Conservation (phyloP, 768 basidiomycete species). For the Mycena pura region DNA sequence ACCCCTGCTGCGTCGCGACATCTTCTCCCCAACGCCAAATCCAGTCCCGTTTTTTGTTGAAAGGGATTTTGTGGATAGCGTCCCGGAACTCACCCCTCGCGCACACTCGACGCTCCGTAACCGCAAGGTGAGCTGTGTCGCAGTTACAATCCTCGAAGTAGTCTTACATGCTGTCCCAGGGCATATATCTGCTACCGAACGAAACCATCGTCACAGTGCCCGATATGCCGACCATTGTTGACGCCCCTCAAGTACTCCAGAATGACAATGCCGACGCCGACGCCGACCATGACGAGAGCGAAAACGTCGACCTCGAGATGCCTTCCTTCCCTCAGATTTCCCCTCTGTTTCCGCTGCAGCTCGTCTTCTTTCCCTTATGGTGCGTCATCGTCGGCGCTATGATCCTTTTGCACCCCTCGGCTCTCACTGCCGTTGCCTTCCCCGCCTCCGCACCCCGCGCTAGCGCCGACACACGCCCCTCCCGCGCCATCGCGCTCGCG, state of each 20-base stretch:
- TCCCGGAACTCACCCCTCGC: background rate
- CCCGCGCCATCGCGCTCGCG: background rate
- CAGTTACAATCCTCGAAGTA: no score
- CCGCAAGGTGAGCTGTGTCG: constrained; percentile 11
- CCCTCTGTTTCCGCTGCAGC: constrained; percentile 13
- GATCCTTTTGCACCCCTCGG: constrained; percentile 14
- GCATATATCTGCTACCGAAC: background rate
- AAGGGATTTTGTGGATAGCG: background rate
- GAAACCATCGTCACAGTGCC: constrained; percentile 10
- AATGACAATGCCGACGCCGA: background rate
- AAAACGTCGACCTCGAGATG: background rate
- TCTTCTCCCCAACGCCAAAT: constrained; percentile 11
- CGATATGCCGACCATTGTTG: background rate
- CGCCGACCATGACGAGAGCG: background rate
- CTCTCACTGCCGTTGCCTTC: constrained; percentile 12
- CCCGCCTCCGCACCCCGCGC: constrained; percentile 4
- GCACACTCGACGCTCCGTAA: constrained; percentile 19
- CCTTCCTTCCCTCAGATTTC: background rate
- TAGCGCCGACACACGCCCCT: background rate
- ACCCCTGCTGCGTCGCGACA: constrained; percentile 13
- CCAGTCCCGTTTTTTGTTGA: background rate
- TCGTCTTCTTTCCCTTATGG: constrained; percentile 20
- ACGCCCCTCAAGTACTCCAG: background rate
- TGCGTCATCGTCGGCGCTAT: constrained; percentile 15
- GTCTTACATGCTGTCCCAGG: no score